Evolutionary conservation across 768 basidiomycete species (phyloP).

Genomic region (Melanogaster broomeanus): DNA sequence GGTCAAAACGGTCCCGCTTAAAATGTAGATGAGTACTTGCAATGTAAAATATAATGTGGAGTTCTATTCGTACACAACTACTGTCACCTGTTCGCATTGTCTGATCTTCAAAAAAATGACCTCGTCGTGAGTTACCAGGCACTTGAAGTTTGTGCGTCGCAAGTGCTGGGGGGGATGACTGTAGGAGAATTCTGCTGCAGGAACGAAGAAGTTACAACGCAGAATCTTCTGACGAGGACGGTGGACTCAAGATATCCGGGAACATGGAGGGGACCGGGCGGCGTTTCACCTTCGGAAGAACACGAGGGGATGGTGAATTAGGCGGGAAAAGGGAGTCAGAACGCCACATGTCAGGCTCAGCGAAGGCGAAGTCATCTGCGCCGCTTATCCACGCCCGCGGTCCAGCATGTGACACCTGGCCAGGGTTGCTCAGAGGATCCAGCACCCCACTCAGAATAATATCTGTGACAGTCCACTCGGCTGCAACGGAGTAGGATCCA

Average conservation of each 20-base stretch:
- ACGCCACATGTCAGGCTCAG: slow-evolving; percentile 1
- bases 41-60: too few species aligned
- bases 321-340: background rate
- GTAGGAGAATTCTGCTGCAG: background rate
- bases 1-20: too few species aligned
- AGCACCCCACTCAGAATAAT: slow-evolving; percentile 35
- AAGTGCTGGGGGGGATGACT: background rate
- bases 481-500: background rate
- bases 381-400: slow-evolving; percentile 34
- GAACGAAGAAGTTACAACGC: background rate
- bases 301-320: slow-evolving; percentile 3
- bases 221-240: slow-evolving; percentile 31
- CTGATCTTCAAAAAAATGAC: too few species aligned
- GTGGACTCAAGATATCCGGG: slow-evolving; percentile 28
- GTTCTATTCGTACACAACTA: too few species aligned
- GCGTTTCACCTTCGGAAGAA: slow-evolving; percentile 2
- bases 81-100: too few species aligned
- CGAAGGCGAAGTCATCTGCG: slow-evolving; percentile 33
- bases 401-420: slow-evolving; percentile 9
- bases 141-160: too few species aligned
- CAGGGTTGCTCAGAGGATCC: slow-evolving; percentile 19
- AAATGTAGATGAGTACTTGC: too few species aligned
- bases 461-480: slow-evolving; percentile 37
- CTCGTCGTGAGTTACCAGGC: too few species aligned
- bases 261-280: background rate